Evolutionary conservation across 2,329 filamentous ascomycete genomes (phyloP).

Genomic region (Pseudopithomyces chartarum): DNA sequence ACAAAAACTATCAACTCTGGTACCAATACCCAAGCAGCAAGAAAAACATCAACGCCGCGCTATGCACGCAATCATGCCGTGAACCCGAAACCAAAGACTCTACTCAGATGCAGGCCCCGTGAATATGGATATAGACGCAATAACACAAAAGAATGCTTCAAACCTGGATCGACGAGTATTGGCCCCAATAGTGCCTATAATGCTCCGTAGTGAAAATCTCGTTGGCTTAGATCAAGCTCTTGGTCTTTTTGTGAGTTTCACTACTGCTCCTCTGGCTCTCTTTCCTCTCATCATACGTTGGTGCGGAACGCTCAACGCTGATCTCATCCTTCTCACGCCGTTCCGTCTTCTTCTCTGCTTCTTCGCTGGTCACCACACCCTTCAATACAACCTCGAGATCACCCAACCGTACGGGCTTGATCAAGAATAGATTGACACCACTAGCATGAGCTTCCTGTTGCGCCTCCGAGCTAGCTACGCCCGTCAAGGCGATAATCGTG

Average conservation of each 20-base stretch:
- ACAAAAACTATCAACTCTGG: background rate
- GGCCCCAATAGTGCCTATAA: background rate
- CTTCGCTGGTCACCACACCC: constrained; percentile 36
- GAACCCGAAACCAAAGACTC: background rate
- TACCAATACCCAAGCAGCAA: background rate
- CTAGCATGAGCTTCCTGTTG: constrained; percentile 57
- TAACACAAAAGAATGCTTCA: background rate
- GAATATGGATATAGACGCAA: constrained; percentile 5
- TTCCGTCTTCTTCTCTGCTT: background rate
- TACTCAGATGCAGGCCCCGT: background rate
- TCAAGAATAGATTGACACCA: constrained; percentile 61
- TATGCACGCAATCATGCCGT: background rate
- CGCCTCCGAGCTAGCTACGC: constrained; percentile 56
- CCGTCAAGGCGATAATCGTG: constrained; percentile 59
- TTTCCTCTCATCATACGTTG: background rate
- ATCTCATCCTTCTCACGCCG: background rate
- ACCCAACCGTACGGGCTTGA: constrained; percentile 56
- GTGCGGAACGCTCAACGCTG: background rate
- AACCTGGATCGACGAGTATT: background rate
- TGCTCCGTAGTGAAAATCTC: background rate
- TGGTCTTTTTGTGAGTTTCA: background rate
- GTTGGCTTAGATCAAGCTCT: background rate
- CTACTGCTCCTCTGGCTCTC: background rate
- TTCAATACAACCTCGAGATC: constrained; percentile 50
- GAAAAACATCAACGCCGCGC: constrained; percentile 2